Evolutionary conservation across 2,329 filamentous ascomycete species (phyloP).

Genomic region (Fusarium liriodendri): DNA sequence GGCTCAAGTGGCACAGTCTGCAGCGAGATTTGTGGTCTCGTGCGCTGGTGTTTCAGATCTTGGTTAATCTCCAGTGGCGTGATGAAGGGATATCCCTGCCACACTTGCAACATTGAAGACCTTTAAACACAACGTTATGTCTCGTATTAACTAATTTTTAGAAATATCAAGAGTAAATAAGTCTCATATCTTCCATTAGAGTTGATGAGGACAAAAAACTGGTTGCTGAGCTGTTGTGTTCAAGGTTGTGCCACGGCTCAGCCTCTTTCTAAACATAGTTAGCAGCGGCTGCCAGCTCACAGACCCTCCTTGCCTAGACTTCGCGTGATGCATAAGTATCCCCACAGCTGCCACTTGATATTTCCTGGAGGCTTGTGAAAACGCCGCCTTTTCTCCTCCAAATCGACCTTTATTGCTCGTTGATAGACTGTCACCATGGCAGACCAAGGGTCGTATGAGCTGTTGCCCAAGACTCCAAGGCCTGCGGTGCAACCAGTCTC

Average conservation of each 20-base stretch:
- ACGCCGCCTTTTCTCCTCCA: background rate
- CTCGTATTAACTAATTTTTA: background rate
- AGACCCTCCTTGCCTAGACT: background rate
- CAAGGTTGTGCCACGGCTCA: background rate
- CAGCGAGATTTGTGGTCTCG: background rate
- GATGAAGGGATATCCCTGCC: background rate
- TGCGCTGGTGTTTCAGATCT: background rate
- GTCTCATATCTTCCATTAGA: background rate
- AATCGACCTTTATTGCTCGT: background rate
- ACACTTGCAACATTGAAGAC: background rate
- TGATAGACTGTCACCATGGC: background rate
- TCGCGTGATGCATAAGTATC: background rate
- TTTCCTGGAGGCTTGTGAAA: background rate
- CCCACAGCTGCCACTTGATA: background rate
- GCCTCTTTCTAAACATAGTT: background rate
- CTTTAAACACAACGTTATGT: background rate
- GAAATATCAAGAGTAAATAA: fast-evolving
- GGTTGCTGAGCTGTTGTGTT: background rate
- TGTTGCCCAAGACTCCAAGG: background rate
- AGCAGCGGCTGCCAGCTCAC: background rate
- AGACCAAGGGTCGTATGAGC: background rate
- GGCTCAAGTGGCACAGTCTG: too few species aligned
- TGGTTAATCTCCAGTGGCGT: background rate
- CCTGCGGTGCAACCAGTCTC: background rate
- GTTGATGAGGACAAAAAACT: background rate